Conservation (phyloP, 2,329 filamentous ascomycete species). For the Zalaria obscura region DNA sequence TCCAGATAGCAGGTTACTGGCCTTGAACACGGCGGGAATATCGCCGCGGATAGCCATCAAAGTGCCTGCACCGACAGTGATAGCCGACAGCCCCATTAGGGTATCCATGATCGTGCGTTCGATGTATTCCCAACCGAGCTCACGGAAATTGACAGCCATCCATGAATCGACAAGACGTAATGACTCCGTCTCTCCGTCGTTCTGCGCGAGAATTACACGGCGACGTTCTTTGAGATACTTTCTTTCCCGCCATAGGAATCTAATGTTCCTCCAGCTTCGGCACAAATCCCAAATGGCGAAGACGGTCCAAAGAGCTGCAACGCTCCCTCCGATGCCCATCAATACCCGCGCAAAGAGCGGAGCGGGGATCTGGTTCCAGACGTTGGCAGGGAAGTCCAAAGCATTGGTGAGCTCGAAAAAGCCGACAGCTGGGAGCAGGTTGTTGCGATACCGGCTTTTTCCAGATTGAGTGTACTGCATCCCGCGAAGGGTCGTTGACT, state of each 20-base stretch:
- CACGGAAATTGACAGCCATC: slow-evolving; percentile 32
- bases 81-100: slow-evolving; percentile 33
- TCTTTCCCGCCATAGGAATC: slow-evolving; percentile 30
- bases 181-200: too few relatives aligned
- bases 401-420: slow-evolving; percentile 43
- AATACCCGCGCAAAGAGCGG: slow-evolving; percentile 34
- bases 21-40: slow-evolving; percentile 25
- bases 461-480: too few relatives aligned
- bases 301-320: slow-evolving; percentile 30
- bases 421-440: slow-evolving; percentile 39
- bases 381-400: slow-evolving; percentile 42
- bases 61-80: slow-evolving; percentile 38
- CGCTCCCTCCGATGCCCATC: slow-evolving; percentile 38
- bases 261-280: slow-evolving; percentile 32
- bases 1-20: too few relatives aligned
- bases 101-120: slow-evolving; percentile 38
- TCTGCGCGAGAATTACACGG: too few relatives aligned
- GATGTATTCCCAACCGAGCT: slow-evolving; percentile 36
- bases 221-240: slow-evolving; percentile 14
- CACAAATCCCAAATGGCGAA: slow-evolving; percentile 32
- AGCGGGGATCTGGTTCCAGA: slow-evolving; percentile 40
- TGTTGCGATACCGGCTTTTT: slow-evolving; percentile 32
- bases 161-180: not conserved
- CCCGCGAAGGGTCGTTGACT: too few relatives aligned
- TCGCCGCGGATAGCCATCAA: slow-evolving; percentile 40